These are phyloP conservation scores for barrel medic (Medicago truncatula) DNA, from an alignment of 306 rosid species.

Conservation along the genomic window MtrunA17r5.0-ANR NC_053045.1:5645001-5645500, in stretches of 20 bases:
- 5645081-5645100: no score
- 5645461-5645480: no score
- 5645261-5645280: constrained; percentile 51
- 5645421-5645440: constrained; percentile 48
- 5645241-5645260: background rate
- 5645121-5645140: constrained; percentile 49
- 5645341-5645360: constrained; percentile 38
- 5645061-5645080: background rate
- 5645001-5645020: constrained; percentile 20
- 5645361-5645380: constrained; percentile 37
- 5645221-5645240: constrained; percentile 29
- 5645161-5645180: constrained; percentile 5
- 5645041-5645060: constrained; percentile 17
- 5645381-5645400: constrained; percentile 45
- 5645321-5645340: background rate
- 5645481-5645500: no score
- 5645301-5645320: constrained; percentile 33
- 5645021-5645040: constrained; percentile 57
- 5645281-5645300: constrained; percentile 32
- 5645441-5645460: no score
- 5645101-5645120: no score
- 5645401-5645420: constrained; percentile 22
- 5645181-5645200: background rate
- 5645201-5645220: background rate
- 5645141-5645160: constrained; percentile 17